These are phyloP conservation scores for Paramecium biaurelia DNA, from an alignment of 73 alveolate species.

Conservation along the genomic window DNA sequence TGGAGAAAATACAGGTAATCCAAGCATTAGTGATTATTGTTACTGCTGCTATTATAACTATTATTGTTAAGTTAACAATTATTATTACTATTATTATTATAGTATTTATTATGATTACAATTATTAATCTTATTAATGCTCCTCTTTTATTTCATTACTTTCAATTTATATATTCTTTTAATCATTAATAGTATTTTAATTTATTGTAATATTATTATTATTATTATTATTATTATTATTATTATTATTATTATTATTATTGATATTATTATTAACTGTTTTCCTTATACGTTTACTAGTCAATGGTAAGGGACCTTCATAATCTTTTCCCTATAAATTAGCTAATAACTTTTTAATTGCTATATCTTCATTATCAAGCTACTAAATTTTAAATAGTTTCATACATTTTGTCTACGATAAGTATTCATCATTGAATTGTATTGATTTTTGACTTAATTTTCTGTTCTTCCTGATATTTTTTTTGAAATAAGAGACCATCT, in stretches of 20 bases:
- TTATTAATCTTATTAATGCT: not conserved
- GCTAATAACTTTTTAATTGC: slow-evolving; percentile 38
- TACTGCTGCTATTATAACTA: not conserved
- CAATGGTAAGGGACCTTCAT: not conserved
- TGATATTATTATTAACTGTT: not conserved
- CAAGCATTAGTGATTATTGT: not conserved
- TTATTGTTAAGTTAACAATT: not conserved
- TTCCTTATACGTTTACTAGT: not conserved
- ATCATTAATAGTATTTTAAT: not conserved
- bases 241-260: not conserved
- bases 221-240: not conserved
- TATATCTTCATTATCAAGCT: slow-evolving; percentile 37
- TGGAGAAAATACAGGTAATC: slow-evolving; percentile 29
- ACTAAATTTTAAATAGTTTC: not conserved
- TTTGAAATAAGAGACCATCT: slow-evolving; percentile 48
- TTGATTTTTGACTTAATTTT: slow-evolving; percentile 34
- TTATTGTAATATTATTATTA: not conserved
- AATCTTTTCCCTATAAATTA: not conserved
- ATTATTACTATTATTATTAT: not conserved
- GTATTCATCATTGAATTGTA: slow-evolving; percentile 42
- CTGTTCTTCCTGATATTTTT: slow-evolving; percentile 23
- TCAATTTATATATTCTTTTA: not conserved
- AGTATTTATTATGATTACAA: not conserved
- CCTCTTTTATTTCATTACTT: slow-evolving; percentile 13
- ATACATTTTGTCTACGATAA: slow-evolving; percentile 38